Evolutionary conservation across 148 eudicot genomes (phyloP).

Genomic region (Bassia scoparia): DNA sequence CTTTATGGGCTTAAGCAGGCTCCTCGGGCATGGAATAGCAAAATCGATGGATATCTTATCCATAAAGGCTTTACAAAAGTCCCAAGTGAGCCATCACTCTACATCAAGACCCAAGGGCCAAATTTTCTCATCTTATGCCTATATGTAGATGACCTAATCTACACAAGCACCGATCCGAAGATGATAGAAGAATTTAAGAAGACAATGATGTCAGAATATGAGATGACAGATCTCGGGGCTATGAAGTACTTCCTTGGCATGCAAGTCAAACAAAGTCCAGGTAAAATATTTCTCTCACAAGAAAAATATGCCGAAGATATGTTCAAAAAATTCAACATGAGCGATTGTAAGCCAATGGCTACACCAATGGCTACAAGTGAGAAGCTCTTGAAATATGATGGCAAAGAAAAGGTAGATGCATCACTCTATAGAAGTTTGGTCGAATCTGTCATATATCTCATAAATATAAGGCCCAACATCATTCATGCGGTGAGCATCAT

Average conservation of each 20-base stretch:
- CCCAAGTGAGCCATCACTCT: no score
- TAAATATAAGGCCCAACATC: no score
- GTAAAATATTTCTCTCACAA: not conserved
- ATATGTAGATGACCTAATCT: slow-evolving; percentile 4
- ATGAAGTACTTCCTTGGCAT: no score
- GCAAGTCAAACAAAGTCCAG: no score
- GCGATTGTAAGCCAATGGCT: slow-evolving; percentile 1
- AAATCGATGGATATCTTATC: not conserved
- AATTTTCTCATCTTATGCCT: no score
- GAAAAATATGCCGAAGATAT: not conserved
- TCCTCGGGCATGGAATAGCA: not conserved
- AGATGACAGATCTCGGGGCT: no score
- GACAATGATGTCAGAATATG: slow-evolving; percentile 1
- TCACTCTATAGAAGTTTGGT: no score
- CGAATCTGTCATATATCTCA: no score
- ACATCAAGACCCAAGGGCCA: no score
- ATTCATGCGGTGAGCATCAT: no score
- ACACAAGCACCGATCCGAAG: not conserved
- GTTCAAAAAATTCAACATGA: slow-evolving; percentile 1
- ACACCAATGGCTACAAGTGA: no score
- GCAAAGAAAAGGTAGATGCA: not conserved
- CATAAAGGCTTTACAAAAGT: no score
- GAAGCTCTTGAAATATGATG: not conserved
- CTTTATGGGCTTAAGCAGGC: slow-evolving; percentile 4
- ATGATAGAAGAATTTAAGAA: slow-evolving; percentile 4